Evolutionary conservation across 352 stramenopile genomes (phyloP).

Genomic region (Globisporangium recalcitrans): DNA sequence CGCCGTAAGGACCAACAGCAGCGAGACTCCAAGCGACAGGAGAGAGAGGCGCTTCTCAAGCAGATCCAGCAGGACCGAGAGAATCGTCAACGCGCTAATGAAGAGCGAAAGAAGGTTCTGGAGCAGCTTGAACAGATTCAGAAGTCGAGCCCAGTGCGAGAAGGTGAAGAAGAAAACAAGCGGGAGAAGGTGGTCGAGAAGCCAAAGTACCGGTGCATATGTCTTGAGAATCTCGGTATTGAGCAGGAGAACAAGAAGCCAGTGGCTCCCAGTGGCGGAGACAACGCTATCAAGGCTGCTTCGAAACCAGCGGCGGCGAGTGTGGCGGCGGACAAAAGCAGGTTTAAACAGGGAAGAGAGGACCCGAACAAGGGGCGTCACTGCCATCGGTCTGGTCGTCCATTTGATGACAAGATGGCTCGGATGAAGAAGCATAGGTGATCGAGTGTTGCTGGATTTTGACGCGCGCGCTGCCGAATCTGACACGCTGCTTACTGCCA

Average conservation of each 20-base stretch:
- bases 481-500: too few species aligned
- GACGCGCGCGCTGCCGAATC: too few species aligned
- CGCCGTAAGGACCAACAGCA: not conserved
- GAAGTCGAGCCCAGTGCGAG: not conserved
- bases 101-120: not conserved
- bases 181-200: not conserved
- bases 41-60: not conserved
- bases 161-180: not conserved
- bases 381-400: not conserved
- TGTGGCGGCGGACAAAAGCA: not conserved
- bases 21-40: not conserved
- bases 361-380: not conserved
- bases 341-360: not conserved
- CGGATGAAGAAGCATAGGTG: not conserved
- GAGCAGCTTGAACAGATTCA: not conserved
- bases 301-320: not conserved
- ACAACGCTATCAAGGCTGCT: not conserved
- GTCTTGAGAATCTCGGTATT: not conserved
- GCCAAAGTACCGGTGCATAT: not conserved
- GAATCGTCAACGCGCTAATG: not conserved
- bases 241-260: conserved; percentile 9
- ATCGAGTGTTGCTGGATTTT: too few species aligned
- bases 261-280: not conserved
- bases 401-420: not conserved
- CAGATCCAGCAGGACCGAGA: conserved; percentile 2